These are phyloP conservation scores for Trichocladium antarcticum DNA, from an alignment of 495 filamentous ascomycete species.

Conservation along the genomic window DNA sequence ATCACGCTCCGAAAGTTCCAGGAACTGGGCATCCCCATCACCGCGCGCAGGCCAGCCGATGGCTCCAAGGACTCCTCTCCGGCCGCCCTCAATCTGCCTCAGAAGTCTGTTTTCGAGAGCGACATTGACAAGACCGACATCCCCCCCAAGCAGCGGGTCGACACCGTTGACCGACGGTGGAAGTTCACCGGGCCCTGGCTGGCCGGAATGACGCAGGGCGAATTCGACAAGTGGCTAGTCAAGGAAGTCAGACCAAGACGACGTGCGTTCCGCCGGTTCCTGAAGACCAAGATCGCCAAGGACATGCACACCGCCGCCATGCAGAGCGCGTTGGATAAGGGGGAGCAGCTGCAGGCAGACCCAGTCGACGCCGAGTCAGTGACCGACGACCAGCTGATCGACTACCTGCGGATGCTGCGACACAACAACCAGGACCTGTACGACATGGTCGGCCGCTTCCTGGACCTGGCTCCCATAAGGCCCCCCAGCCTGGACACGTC, in stretches of 20 bases:
- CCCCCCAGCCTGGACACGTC: conserved; percentile 5
- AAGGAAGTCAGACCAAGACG: conserved; percentile 50
- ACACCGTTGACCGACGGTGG: conserved; percentile 45
- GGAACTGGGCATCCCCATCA: conserved; percentile 47
- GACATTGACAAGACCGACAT: conserved; percentile 40
- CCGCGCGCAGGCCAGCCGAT: conserved; percentile 34
- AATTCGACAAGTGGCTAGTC: conserved; percentile 57
- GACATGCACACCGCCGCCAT: conserved; percentile 36
- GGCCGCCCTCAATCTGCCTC: conserved; percentile 3
- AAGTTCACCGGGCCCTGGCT: conserved; percentile 76
- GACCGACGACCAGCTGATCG: conserved; percentile 48
- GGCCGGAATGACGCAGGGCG: conserved; percentile 56
- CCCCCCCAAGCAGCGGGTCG: conserved; percentile 17
- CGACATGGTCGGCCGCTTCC: conserved; percentile 42
- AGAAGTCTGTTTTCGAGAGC: conserved; percentile 49
- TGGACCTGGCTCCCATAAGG: conserved; percentile 41
- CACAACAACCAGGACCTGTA: conserved; percentile 37
- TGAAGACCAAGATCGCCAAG: conserved; percentile 38
- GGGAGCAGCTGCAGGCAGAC: conserved; percentile 26
- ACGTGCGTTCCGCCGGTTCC: conserved; percentile 49
- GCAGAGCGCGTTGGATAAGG: conserved; percentile 39
- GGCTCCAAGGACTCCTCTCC: conserved; percentile 6
- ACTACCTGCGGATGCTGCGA: conserved; percentile 51
- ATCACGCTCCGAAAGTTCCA: conserved; percentile 78
- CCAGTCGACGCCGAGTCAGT: conserved; percentile 30